phyloP scores from a whole-genome alignment of 306 rosid genomes.

The Vachellia collinsii region DNA sequence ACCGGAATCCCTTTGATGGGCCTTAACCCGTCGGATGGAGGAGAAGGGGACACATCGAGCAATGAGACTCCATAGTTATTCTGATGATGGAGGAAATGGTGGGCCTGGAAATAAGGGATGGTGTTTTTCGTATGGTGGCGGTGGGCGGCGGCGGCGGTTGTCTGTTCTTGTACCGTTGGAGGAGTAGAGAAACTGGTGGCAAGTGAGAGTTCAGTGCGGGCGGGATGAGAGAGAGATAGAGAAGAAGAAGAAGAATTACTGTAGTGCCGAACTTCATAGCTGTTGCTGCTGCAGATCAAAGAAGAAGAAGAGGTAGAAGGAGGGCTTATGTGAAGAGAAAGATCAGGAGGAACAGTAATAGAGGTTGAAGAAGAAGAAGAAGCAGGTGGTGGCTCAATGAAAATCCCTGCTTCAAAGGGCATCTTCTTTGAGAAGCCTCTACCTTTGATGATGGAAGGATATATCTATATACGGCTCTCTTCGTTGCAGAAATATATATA shows the following conservation, averaged over 20 bases:
- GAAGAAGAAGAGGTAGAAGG: slow-evolving; percentile 44
- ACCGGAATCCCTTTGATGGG: slow-evolving; percentile 94
- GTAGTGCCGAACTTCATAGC: slow-evolving; percentile 4
- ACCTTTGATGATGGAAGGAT: background rate
- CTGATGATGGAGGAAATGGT: slow-evolving; percentile 26
- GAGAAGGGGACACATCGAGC: slow-evolving; percentile 45
- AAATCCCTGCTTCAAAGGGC: slow-evolving; percentile 90
- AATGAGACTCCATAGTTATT: slow-evolving; percentile 54
- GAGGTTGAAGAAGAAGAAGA: slow-evolving; percentile 40
- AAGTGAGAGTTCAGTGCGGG: slow-evolving; percentile 79
- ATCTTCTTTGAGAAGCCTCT: slow-evolving; percentile 60
- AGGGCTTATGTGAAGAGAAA: slow-evolving; percentile 87
- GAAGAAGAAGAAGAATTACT: background rate
- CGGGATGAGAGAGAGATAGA: slow-evolving; percentile 10
- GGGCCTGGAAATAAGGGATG: slow-evolving; percentile 39
- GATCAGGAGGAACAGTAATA: slow-evolving; percentile 52
- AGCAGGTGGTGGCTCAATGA: slow-evolving; percentile 68
- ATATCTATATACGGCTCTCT: background rate
- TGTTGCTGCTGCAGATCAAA: background rate
- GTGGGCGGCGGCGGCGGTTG: background rate
- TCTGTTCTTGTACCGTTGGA: background rate
- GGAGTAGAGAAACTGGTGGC: slow-evolving; percentile 48
- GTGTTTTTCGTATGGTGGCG: background rate
- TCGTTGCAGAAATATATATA: slow-evolving; percentile 15
- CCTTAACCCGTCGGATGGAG: slow-evolving; percentile 55